These are phyloP conservation scores for Begonia masoniana DNA, from an alignment of 306 rosid genomes.

Conservation along the genomic window DNA sequence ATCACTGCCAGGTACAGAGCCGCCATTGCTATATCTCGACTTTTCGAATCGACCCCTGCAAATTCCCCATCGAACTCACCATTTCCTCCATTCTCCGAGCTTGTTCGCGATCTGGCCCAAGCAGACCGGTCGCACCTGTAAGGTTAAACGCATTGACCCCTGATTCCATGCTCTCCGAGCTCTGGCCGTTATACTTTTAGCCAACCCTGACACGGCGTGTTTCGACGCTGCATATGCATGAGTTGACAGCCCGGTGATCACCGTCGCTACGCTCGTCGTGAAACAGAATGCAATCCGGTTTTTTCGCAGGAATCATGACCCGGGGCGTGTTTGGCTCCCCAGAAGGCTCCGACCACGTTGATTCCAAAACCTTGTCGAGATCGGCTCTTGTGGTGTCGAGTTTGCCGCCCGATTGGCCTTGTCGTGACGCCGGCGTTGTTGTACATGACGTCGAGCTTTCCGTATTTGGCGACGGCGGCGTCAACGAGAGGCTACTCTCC, in stretches of 20 bases:
- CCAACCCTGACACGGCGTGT: constrained; percentile 11
- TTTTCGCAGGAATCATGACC: constrained; percentile 19
- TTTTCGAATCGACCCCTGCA: constrained; percentile 5
- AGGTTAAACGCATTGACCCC: constrained; percentile 22
- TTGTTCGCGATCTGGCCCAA: not conserved
- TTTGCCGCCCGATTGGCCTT: constrained; percentile 2
- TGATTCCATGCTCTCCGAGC: constrained; percentile 15
- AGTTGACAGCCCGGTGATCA: too few relatives aligned
- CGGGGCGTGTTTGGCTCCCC: constrained; percentile 26
- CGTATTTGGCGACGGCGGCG: constrained; percentile 7
- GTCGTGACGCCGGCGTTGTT: constrained; percentile 24
- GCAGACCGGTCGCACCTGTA: constrained; percentile 5
- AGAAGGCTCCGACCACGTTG: constrained; percentile 19
- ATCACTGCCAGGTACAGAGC: constrained; percentile 17
- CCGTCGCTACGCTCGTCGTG: constrained; percentile 11
- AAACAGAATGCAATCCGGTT: constrained; percentile 21
- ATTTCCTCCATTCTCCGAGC: not conserved
- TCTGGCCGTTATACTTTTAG: constrained; percentile 13
- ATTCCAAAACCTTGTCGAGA: constrained; percentile 10
- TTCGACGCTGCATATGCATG: too few relatives aligned
- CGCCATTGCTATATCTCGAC: constrained; percentile 5
- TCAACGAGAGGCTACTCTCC: constrained; percentile 13
- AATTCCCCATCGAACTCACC: constrained; percentile 2
- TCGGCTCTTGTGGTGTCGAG: constrained; percentile 12
- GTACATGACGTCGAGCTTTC: constrained; percentile 22